Conservation (phyloP, 2,329 filamentous ascomycete genomes). For the Cadophora luteo-olivacea region DNA sequence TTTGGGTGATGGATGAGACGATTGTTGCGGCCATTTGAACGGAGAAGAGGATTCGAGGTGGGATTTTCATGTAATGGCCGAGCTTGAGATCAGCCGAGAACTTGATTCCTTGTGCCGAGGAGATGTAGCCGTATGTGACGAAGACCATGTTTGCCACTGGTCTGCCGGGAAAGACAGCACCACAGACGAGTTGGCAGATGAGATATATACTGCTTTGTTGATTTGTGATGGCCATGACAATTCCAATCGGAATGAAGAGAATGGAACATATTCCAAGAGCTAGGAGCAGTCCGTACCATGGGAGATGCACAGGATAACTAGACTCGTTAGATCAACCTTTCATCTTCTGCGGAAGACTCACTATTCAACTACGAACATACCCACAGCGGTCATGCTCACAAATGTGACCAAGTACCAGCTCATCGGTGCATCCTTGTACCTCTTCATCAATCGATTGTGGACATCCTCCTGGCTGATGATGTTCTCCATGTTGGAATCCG, state of each 20-base stretch:
- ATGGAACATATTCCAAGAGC: conserved; percentile 79
- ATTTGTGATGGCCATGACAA: conserved; percentile 92
- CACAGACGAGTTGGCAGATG: conserved; percentile 85
- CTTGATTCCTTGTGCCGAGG: conserved; percentile 86
- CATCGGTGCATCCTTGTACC: conserved; percentile 82
- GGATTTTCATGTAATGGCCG: conserved; percentile 88
- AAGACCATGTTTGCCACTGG: conserved; percentile 95
- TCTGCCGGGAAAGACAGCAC: conserved; percentile 80
- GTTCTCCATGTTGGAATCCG: conserved; percentile 54
- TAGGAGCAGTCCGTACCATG: conserved; percentile 85
- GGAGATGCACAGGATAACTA: conserved; percentile 80
- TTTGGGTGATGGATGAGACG: conserved; percentile 81
- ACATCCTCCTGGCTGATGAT: conserved; percentile 79
- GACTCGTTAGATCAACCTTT: conserved; percentile 30
- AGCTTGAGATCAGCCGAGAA: conserved; percentile 88
- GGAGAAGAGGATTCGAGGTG: conserved; percentile 78
- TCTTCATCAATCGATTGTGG: conserved; percentile 82
- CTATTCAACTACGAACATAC: conserved; percentile 87
- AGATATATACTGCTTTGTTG: conserved; percentile 87
- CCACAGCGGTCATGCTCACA: conserved; percentile 75
- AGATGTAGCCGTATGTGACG: conserved; percentile 90
- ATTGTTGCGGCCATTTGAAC: conserved; percentile 79
- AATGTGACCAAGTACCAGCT: conserved; percentile 83
- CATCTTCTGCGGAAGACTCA: conserved; percentile 51
- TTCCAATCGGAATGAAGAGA: conserved; percentile 89